Base-by-base conservation (phyloP, 495 filamentous ascomycete species). In the Hypoxylon cercidicola region DNA sequence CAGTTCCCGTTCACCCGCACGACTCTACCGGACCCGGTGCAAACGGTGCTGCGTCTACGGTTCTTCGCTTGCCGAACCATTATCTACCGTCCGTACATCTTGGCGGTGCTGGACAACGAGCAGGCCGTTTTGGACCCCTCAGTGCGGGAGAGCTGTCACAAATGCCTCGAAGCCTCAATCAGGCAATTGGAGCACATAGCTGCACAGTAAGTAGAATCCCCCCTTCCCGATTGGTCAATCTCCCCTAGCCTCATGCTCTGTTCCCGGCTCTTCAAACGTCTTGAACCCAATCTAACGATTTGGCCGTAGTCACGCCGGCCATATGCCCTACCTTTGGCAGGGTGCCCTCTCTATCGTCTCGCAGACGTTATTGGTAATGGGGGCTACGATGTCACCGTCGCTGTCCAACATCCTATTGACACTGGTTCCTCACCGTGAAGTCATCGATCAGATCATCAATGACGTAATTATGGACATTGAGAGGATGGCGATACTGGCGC, bases 291-390 rank as follows among this genome's bases (percentile, higher is more conserved):
- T 79, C 78, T 80, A 76, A 82, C 73, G 46, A 75, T 74, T 80
- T 77, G 62, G 56, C 74, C 77, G 74, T 73, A 88, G 85, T 79
- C 90, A 91, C 68, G 90, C 89, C 67, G 90, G 91, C 56, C 91
- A 93, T 67, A 88, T 94, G 74, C 90, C 90, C n/a, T 93, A 93
- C 76, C 82, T 93, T 13, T 93, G 90, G 89, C 90, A 93, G 77
- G 90, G 91, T 32, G 91, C 90, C 1, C 81, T 93, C 41, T 91
- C 88, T 48, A 89, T 94, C 69, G 89, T 93, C 20, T 91, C 89
- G 7, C 91, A 93, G 76, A 88, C 89, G 1, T 79, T 93, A 28
- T 75, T 94, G 37, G 85, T 93, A 34, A 93, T 93, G 90, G 90
- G 90, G 6, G 90, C 90, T 48, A 93, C 87, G 15, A 90, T 93